Base-by-base conservation (phyloP, 495 filamentous ascomycete genomes). In the Penicillium daleae region DNA sequence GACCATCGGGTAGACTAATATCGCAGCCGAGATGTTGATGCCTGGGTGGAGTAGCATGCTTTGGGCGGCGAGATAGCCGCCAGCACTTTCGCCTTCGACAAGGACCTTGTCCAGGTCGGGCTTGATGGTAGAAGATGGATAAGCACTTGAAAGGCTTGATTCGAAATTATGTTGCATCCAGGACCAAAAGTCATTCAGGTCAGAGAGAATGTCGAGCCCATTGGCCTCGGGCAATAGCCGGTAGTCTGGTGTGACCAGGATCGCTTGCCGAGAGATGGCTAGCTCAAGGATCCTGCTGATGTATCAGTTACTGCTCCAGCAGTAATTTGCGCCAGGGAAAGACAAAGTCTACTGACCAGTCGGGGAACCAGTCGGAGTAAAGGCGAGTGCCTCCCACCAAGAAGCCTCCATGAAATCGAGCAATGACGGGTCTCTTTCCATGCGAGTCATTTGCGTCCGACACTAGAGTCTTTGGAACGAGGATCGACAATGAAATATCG, bases 1-100 rank as follows among this genome's bases (percentile, higher is more conserved):
- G n/a, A 68, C n/a, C 65, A 66, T 68, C 0, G 65, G 61, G 27
- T 71, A 71, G 0, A 61, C 46, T 13, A 62, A 19, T 5, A 66
- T 64, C 17, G 56, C 39, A 0, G 56, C 65, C 7, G 35, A 40
- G 48, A 63, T 59, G 17, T 62, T 31, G 6, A 59, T 27, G 13
- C 57, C 54, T 1, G 68, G 62, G 29, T 71, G 58, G 3, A 53
- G 31, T 10, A 71, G 39, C 46, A 64, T 59, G 13, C 60, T 59
- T 35, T 71, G 65, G 0, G 55, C 55, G 12, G 55, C 62, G 0
- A 71, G 57, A 35, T 65, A 68, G 0, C 68, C 68, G 33, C 66
- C 66, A 2, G 66, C 66, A 26, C 66, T 68, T 42, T 61, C 56
- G 1, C 66, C 66, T 5, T 50, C 26, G 2, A 59, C 33, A 17